Base-by-base conservation (phyloP, 495 filamentous ascomycete genomes). In the Thermothielavioides terrestris region DNA sequence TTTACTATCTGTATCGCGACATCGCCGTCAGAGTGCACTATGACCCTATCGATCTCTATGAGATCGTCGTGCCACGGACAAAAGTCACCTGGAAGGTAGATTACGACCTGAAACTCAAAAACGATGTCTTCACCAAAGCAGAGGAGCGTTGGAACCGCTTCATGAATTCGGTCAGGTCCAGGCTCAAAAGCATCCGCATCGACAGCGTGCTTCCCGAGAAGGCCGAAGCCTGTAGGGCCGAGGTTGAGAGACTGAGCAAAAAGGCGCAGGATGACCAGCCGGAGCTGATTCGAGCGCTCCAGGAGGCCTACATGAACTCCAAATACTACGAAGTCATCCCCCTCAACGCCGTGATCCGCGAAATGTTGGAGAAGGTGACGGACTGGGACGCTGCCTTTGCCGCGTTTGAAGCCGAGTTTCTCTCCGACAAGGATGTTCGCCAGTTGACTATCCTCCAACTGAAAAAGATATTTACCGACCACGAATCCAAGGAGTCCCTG, bases 81-180 rank as follows among this genome's bases (percentile, higher is more conserved):
- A 81, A 84, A 39, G 81, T 99, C 28, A 95, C 89, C 1, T 99
- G 94, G 89, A 96, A 96, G 64, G 91, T 96, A 8, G 90, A 95
- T 52, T 84, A 89, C 51, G 92, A 99, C 58, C 66, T 99, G 40
- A 82, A 74, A 49, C 73, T 97, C 52, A 94, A 91, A 64, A 97
- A 99, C 56, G 88, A 94, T n/a, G 75, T 94, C 31, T 96, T 84
- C 57, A 71, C 70, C 14, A 84, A 83, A 53, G 83, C 80, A 32
- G 85, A 94, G 54, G 81, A 87, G 15, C 82, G 87, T 6, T 80
- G 95, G 56, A 83, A 78, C 50, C 81, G 83, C 11, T 99, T 95
- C 68, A 94, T 94, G 71, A 57, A 68, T 6, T 95, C 94, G 3
- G 88, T 97, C 40, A 85, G 84, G 60, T 74, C 78, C 14, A 80